Evolutionary conservation across 139 green algal genomes (phyloP).

Genomic region (Volvox reticuliferus): DNA sequence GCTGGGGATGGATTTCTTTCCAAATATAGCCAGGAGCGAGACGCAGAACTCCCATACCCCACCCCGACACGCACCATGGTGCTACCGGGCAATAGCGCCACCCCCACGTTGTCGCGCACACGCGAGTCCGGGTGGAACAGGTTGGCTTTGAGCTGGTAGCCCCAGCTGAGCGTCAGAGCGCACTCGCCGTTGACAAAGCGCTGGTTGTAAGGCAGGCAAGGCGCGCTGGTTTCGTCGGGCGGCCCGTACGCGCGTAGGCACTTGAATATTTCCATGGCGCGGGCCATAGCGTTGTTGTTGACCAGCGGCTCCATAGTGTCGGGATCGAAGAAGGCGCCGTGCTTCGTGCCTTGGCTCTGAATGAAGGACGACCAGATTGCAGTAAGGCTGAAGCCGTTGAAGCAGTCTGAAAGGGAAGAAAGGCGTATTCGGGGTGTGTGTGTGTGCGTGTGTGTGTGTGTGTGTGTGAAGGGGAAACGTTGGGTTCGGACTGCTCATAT

Average conservation of each 20-base stretch:
- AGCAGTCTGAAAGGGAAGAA: slow-evolving; percentile 25
- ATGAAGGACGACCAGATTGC: slow-evolving; percentile 31
- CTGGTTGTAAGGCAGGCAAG: slow-evolving; percentile 21
- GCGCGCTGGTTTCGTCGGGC: slow-evolving; percentile 24
- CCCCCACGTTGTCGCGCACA: not conserved
- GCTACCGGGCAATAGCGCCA: slow-evolving; percentile 34
- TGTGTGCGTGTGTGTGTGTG: not conserved
- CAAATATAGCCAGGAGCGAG: too few relatives aligned
- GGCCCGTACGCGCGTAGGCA: slow-evolving; percentile 17
- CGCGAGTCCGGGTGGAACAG: not conserved
- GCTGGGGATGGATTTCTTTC: too few relatives aligned
- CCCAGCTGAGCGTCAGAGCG: slow-evolving; percentile 46
- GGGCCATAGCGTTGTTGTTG: slow-evolving; percentile 27
- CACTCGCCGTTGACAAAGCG: slow-evolving; percentile 20
- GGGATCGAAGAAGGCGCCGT: slow-evolving; percentile 44
- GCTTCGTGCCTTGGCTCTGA: not conserved
- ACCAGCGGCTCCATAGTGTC: slow-evolving; percentile 23
- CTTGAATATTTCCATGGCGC: slow-evolving; percentile 1
- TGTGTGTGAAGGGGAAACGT: not conserved
- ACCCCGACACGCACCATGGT: not conserved
- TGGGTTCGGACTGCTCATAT: too few relatives aligned
- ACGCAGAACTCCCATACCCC: too few relatives aligned
- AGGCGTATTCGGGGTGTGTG: not conserved
- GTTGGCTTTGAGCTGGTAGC: slow-evolving; percentile 46
- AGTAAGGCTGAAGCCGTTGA: slow-evolving; percentile 35